A percentile compares a stretch with the other conserved stretches of the same genome.
These are phyloP conservation scores for Senna siamea DNA, from an alignment of 306 rosid species.

Conservation along the genomic window DNA sequence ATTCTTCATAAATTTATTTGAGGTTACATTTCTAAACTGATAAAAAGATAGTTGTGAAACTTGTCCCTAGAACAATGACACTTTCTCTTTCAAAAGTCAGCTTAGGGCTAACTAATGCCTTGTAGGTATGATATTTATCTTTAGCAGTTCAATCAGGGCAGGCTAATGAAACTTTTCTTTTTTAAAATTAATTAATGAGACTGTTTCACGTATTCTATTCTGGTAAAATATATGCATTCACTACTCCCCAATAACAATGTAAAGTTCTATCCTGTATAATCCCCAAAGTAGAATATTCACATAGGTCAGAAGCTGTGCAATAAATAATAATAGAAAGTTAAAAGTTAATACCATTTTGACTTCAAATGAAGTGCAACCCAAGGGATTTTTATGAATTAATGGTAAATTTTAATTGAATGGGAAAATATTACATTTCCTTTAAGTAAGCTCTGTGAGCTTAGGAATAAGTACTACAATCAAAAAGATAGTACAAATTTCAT, in stretches of 20 bases:
- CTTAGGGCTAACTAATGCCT: neutral
- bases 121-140: conserved; percentile 21
- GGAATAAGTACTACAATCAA: neutral
- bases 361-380: conserved; percentile 19
- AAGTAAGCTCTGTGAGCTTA: conserved; percentile 8
- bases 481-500: conserved; percentile 1
- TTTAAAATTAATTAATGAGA: neutral
- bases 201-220: neutral
- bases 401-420: neutral
- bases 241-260: neutral
- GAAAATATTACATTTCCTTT: conserved; percentile 9
- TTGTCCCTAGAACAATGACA: neutral
- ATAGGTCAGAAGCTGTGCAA: neutral
- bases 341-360: neutral
- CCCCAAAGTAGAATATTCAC: neutral
- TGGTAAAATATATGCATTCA: conserved; percentile 5
- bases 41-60: neutral
- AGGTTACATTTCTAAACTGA: conserved; percentile 1
- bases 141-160: conserved; percentile 8
- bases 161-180: neutral
- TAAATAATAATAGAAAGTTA: neutral
- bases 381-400: neutral
- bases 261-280: conserved; percentile 11
- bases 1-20: conserved; percentile 13
- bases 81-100: conserved; percentile 4